Percentiles rank a stretch among this genome's conserved stretches.
Conservation (phyloP, 1,284 basidiomycete genomes). For the Austroboletus niveus region DNA sequence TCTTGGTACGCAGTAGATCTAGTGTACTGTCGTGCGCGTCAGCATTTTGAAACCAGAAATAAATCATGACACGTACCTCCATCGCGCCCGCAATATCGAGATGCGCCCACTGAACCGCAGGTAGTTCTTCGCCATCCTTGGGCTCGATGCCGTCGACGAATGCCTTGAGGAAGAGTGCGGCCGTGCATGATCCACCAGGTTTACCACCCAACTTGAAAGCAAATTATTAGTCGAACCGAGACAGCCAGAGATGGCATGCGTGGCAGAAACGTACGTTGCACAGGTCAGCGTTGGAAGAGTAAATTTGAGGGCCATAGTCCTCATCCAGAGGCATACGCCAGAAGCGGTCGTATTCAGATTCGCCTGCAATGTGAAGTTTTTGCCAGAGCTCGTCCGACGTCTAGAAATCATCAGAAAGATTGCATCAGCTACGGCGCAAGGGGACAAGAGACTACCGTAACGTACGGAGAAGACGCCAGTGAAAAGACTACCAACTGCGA, state of each 20-base stretch:
- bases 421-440: too few species aligned
- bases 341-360: conserved; percentile 75
- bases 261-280: conserved; percentile 60
- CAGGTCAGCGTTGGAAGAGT: conserved; percentile 77
- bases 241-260: neutral
- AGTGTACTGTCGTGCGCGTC: neutral
- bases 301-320: conserved; percentile 75
- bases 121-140: conserved; percentile 44
- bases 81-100: conserved; percentile 85
- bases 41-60: neutral
- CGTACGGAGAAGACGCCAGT: conserved; percentile 79
- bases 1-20: conserved; percentile 39
- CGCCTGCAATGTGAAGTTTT: conserved; percentile 68
- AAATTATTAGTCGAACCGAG: neutral
- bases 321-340: conserved; percentile 87
- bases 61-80: conserved; percentile 45
- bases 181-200: conserved; percentile 76
- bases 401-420: conserved; percentile 30
- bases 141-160: conserved; percentile 75
- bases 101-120: conserved; percentile 73
- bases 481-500: conserved; percentile 73
- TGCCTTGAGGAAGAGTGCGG: conserved; percentile 84
- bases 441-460: conserved; percentile 1
- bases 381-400: conserved; percentile 76
- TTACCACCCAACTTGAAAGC: conserved; percentile 54